Percentiles rank a stretch among this genome's conserved stretches.
phyloP scores from a whole-genome alignment of 2,329 filamentous ascomycete genomes.

The Chalaropsis ovoidea region DNA sequence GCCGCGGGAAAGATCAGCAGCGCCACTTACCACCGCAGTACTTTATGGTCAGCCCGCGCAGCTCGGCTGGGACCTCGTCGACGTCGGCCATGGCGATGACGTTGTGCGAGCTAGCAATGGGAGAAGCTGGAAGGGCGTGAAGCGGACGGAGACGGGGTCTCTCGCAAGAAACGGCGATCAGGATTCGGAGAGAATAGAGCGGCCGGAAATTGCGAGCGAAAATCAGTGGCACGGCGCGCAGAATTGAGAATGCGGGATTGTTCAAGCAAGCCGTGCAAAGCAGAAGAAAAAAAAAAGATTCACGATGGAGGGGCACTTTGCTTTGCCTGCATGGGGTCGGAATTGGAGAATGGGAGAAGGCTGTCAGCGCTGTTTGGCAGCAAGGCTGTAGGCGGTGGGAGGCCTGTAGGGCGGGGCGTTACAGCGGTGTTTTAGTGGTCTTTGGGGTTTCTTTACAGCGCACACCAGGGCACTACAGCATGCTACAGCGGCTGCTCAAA shows the following conservation, averaged over 20 bases:
- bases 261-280: background rate
- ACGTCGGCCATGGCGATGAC: slow-evolving; percentile 23
- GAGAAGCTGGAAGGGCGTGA: background rate
- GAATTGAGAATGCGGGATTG: background rate
- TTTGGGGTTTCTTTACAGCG: background rate
- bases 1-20: too few species aligned
- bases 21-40: slow-evolving; percentile 51
- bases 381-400: background rate
- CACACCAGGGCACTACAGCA: background rate
- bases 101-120: background rate
- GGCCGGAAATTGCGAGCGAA: background rate
- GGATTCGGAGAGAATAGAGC: too few species aligned
- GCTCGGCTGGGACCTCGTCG: slow-evolving; percentile 22
- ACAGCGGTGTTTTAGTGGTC: background rate
- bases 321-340: background rate
- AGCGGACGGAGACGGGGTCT: background rate
- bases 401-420: background rate
- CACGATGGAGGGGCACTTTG: slow-evolving; percentile 9
- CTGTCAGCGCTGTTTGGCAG: background rate
- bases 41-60: slow-evolving; percentile 32
- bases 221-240: background rate
- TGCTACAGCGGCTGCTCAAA: background rate
- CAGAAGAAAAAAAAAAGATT: background rate
- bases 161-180: too few species aligned
- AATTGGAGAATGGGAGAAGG: background rate